A percentile compares a stretch with the other conserved stretches of the same genome.
phyloP scores from a whole-genome alignment of 31 red algal genomes.

The Endocladia muricata region DNA sequence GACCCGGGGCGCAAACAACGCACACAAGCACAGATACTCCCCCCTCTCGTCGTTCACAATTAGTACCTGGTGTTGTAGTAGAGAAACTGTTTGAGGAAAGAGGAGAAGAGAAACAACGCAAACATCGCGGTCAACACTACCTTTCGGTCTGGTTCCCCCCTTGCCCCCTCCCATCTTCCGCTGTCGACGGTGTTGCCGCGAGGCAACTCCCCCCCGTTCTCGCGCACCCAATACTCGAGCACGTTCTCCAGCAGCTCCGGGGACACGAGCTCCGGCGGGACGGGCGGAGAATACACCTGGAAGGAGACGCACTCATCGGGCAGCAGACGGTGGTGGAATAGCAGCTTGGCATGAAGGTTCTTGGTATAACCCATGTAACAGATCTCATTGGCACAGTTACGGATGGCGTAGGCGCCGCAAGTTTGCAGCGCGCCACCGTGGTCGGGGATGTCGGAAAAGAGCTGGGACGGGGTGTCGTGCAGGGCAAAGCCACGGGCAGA shows the following conservation, averaged over 20 bases:
- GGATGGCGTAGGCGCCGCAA: conserved; percentile 61
- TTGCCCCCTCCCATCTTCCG: conserved; percentile 23
- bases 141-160: conserved; percentile 23
- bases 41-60: no score
- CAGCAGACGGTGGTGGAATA: conserved; percentile 23
- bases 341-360: conserved; percentile 45
- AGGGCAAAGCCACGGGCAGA: conserved; percentile 29
- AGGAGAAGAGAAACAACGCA: conserved; percentile 36
- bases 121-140: conserved; percentile 58
- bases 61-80: conserved; percentile 52
- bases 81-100: conserved; percentile 22
- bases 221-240: conserved; percentile 65
- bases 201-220: conserved; percentile 49
- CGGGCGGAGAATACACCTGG: conserved; percentile 46
- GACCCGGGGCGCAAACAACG: no score
- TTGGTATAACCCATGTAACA: conserved; percentile 61
- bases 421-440: neutral
- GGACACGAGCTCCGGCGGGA: conserved; percentile 12
- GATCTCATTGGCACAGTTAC: conserved; percentile 2
- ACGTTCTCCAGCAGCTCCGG: conserved; percentile 55
- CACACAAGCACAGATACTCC: no score
- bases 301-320: conserved; percentile 26
- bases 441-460: conserved; percentile 1
- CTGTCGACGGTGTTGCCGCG: conserved; percentile 48
- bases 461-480: neutral